Evolutionary conservation across 106 monocot genomes (phyloP), one percentile per base, ranked within the genome.

Genomic region (Dactylorhiza incarnata): DNA sequence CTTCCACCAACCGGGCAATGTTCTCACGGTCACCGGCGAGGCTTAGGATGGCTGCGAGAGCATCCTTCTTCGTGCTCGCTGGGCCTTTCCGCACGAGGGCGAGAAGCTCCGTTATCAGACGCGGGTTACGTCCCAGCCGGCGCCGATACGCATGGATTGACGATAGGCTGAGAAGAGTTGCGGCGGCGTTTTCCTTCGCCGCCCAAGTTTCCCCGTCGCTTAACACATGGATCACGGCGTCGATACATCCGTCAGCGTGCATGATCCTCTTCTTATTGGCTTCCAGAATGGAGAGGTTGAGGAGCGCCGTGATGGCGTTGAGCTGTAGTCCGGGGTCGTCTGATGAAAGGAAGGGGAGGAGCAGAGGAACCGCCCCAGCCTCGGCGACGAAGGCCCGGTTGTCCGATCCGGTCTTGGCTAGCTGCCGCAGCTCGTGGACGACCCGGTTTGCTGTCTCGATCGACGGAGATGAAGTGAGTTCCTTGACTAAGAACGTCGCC

Each of bases 271-370:
- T 78, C 82, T 89, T 91, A 80, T 91, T 94, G 47, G 83, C 77
- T 3, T 91, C 88, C 50, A 91, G 75, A 72, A 91, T 87, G 16
- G 94, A 94, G 49, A 94, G 89, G 80, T 94, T 91, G 74, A 91
- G 80, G 45, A 91, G 52, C 24, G 94, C 87, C 20, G 89, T 89
- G 44, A 95, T 82, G 55, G 91, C 87, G 71, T 91, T 87, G 24
- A 90, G 79, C 78, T 92, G 90, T 24, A 92, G 84, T 51, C 44
- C 49, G 9, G 80, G 75, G 5, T 92, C 88, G 4, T 49, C 72
- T 7, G 90, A 84, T 6, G 15, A n/a, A 11, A 95, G 78, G 2
- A 92, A 59, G n/a, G 92, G 85, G 45, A 92, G 19, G 20, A 95
- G 79, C 17, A 92, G 48, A 6, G 95, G 90, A 9, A 92, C 80